Evolutionary conservation across 1,139 yeast genomes (phyloP).

Genomic region (Suhomyces yuchorum): DNA sequence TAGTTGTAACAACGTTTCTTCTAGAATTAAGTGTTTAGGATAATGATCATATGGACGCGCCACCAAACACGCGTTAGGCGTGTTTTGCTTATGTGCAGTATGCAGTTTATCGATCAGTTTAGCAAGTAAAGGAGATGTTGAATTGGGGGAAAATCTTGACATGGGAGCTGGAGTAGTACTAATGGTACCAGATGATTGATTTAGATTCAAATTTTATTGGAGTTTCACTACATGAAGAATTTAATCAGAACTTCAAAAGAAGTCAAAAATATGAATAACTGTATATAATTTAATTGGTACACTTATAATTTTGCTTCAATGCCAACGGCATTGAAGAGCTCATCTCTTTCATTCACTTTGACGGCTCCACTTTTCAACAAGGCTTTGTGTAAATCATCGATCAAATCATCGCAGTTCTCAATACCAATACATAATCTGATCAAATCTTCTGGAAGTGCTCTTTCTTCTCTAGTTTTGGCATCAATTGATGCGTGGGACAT

Average conservation of each 20-base stretch:
- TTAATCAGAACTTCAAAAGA: no score
- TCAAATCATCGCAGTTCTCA: slow-evolving; percentile 65
- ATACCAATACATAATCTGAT: slow-evolving; percentile 88
- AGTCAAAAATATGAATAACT: not conserved
- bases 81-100: not conserved
- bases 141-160: no score
- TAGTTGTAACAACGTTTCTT: not conserved
- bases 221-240: no score
- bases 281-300: not conserved
- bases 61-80: slow-evolving; percentile 7
- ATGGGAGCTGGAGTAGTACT: no score
- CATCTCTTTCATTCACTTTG: slow-evolving; percentile 44
- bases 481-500: slow-evolving; percentile 98
- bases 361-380: slow-evolving; percentile 66
- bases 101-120: no score
- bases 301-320: slow-evolving; percentile 41
- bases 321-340: slow-evolving; percentile 47
- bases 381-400: slow-evolving; percentile 74
- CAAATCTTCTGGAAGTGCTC: slow-evolving; percentile 90
- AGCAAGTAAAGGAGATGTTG: no score
- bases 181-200: no score
- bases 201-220: no score
- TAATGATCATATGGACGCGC: slow-evolving; percentile 6
- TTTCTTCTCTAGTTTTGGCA: slow-evolving; percentile 78
- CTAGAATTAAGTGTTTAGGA: not conserved